phyloP scores from a whole-genome alignment of 1,284 basidiomycete species.

The Sparassis latifolia region DNA sequence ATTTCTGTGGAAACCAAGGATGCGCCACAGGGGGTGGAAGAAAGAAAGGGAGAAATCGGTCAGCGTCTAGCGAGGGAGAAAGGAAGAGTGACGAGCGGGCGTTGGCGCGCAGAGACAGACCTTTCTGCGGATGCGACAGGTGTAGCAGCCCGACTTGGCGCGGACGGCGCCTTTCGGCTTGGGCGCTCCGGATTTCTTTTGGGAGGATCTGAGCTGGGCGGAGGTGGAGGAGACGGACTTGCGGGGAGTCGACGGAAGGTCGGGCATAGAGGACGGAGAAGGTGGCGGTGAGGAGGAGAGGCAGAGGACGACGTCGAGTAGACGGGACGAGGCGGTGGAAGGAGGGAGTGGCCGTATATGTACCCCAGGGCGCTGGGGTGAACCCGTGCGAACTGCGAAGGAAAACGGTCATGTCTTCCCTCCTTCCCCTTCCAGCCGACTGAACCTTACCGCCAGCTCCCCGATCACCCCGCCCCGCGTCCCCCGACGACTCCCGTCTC shows the following conservation, averaged over 20 bases:
- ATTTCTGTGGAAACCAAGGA: conserved; percentile 49
- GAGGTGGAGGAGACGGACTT: conserved; percentile 31
- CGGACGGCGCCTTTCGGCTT: conserved; percentile 74
- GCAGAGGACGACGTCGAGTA: conserved; percentile 13
- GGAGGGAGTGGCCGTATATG: conserved; percentile 25
- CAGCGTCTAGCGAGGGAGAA: conserved; percentile 13
- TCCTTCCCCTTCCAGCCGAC: conserved; percentile 13
- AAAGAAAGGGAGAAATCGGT: conserved; percentile 11
- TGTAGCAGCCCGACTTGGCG: conserved; percentile 81
- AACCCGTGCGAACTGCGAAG: conserved; percentile 23
- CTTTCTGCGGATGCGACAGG: conserved; percentile 78
- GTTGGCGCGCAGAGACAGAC: conserved; percentile 30
- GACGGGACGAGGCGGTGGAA: conserved; percentile 19
- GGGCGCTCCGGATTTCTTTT: conserved; percentile 47
- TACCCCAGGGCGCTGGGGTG: conserved; percentile 27
- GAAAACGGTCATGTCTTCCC: conserved; percentile 9
- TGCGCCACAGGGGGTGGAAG: conserved; percentile 5
- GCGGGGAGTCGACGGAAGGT: conserved; percentile 27
- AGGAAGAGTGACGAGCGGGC: conserved; percentile 12
- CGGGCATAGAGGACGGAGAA: conserved; percentile 22
- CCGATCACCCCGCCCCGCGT: conserved; percentile 5
- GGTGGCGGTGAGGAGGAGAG: conserved; percentile 14
- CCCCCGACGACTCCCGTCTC: background rate
- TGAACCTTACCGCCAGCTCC: conserved; percentile 6
- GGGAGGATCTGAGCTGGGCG: conserved; percentile 22